Evolutionary conservation across 371 early-diverging fungal species (phyloP), one percentile per base, ranked within the genome.

Genomic region (Lichtheimia hyalospora): DNA sequence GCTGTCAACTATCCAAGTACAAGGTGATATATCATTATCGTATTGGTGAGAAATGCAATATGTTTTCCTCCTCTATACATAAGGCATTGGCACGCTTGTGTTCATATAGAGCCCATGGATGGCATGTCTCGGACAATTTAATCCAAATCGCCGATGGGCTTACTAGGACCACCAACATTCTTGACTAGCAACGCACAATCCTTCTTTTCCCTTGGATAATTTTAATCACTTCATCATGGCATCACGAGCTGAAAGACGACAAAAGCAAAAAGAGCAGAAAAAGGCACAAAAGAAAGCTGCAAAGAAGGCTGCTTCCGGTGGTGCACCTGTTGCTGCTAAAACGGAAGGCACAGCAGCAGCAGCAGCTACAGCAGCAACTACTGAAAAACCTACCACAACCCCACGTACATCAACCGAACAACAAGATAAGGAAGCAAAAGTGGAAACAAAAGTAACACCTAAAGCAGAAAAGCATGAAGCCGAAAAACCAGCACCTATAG

Each of bases 181-280:
- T 34, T 34, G 24, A 15, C 23, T 41, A 41, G n/a, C 34, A n/a
- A 6, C 54, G 5, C 15, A 15, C 39, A 2, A 16, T 54, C 20
- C 13, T 24, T n/a, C 42, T 25, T 23, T 55, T 42, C 7, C 24
- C 25, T 44, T 55, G 8, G 21, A 16, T 41, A 55, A 44, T 43
- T 44, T 13, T 20, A 16, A 54, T 34, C 25, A 4, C 16, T 20
- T n/a, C 16, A 25, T 18, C 13, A 55, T 55, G 56, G 44, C 56
- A 14, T 24, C 42, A 18, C 39, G 56, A 41, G 56, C 56, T 21
- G 56, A 55, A 44, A 41, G 56, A 7, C 20, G 56, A 21, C 56
- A 55, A 55, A 55, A 55, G 23, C 41, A 25, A 15, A 55, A 55
- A 27, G 56, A 41, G 12, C 41, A 55, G 44, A 55, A 55, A 55